phyloP scores from a whole-genome alignment of 495 filamentous ascomycete species.

The Thermothielavioides terrestris region DNA sequence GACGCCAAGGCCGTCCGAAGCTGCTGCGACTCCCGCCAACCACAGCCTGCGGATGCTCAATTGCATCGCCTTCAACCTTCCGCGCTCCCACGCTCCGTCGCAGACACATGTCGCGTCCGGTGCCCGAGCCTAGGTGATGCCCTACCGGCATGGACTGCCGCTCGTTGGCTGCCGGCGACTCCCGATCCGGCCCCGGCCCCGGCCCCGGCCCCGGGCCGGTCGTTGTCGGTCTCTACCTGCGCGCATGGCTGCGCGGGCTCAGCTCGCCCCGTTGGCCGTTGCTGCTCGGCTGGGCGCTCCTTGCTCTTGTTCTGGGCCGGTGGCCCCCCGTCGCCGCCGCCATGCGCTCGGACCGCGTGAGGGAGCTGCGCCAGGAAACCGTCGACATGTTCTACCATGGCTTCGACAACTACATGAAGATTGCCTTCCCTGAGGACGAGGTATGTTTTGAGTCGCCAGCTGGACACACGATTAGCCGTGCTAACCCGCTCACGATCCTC shows the following conservation, averaged over 20 bases:
- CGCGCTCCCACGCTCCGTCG: background rate
- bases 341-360: slow-evolving; percentile 45
- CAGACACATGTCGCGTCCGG: slow-evolving; percentile 28
- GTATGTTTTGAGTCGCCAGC: slow-evolving; percentile 28
- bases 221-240: background rate
- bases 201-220: background rate
- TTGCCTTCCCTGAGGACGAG: slow-evolving; percentile 97
- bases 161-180: slow-evolving; percentile 16
- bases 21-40: background rate
- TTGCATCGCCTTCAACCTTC: too few species aligned
- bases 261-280: background rate
- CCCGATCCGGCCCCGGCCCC: slow-evolving; percentile 7
- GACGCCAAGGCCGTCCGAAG: background rate
- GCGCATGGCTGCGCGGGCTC: background rate
- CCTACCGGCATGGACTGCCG: slow-evolving; percentile 33
- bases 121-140: slow-evolving; percentile 33
- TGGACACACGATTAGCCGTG: background rate
- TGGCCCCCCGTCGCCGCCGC: slow-evolving; percentile 25
- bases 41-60: background rate
- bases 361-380: slow-evolving; percentile 58
- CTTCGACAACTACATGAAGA: slow-evolving; percentile 85
- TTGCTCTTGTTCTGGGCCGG: slow-evolving; percentile 19
- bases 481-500: background rate
- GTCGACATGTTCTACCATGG: slow-evolving; percentile 95
- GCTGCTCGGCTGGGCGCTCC: slow-evolving; percentile 9